Percentiles rank a stretch among this genome's conserved stretches.
phyloP scores from a whole-genome alignment of 2,329 filamentous ascomycete species.

The Aspergillus costaricaensis region DNA sequence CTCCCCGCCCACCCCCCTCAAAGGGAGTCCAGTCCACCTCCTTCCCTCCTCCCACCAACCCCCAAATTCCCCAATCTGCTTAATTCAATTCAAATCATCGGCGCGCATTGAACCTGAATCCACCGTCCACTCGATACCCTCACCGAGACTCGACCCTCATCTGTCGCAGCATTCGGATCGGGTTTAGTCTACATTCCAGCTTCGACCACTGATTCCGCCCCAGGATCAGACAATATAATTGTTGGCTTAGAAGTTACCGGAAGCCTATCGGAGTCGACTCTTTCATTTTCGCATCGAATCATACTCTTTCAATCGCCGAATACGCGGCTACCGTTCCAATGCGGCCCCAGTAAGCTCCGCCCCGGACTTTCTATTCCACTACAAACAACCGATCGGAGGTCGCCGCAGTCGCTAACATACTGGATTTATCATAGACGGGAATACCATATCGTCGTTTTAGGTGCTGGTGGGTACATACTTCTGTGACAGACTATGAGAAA shows the following conservation, averaged over 20 bases:
- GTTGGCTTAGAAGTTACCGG: neutral
- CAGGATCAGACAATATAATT: conserved; percentile 4
- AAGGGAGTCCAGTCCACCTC: conserved; percentile 16
- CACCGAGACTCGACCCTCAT: neutral
- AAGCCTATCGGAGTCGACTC: conserved; percentile 1
- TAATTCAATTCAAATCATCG: neutral
- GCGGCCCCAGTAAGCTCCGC: conserved; percentile 40
- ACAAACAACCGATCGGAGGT: conserved; percentile 5
- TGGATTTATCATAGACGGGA: conserved; percentile 59
- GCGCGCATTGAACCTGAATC: conserved; percentile 2
- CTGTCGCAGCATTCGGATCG: conserved; percentile 4
- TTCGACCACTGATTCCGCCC: conserved; percentile 3
- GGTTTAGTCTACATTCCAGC: neutral
- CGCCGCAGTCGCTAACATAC: conserved; percentile 24
- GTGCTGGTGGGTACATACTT: conserved; percentile 61
- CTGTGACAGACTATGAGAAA: neutral
- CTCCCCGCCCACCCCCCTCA: conserved; percentile 17
- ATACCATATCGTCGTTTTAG: conserved; percentile 80
- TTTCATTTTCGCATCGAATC: neutral
- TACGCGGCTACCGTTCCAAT: conserved; percentile 26
- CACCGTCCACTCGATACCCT: neutral
- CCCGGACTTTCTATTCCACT: neutral
- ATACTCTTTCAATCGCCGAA: conserved; percentile 4
- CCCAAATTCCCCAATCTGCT: neutral
- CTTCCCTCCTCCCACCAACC: neutral